Base-by-base conservation (phyloP, 768 basidiomycete species). In the Leucosporidium scottii region DNA sequence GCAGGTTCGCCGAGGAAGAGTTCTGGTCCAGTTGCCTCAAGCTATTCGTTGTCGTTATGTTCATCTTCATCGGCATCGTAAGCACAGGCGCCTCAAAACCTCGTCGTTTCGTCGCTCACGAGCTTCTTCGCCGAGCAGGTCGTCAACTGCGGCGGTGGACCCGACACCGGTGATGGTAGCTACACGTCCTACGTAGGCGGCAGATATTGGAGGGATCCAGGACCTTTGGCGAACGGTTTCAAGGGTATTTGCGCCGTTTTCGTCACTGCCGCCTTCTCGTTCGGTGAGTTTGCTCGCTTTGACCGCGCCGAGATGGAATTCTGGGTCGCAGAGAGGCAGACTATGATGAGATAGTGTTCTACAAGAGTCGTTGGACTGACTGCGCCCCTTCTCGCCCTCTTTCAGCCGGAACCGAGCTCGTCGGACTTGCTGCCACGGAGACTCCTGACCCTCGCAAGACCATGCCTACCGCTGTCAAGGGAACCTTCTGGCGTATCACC, bases 371-470 rank as follows among this genome's bases (percentile, higher is more conserved):
- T n/a, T n/a, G n/a, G n/a, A 10, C 34, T 34, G 34, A 34, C 34
- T n/a, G n/a, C 34, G 34, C 34, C 10, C 10, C 34, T 34, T 34
- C 34, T 34, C 20, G 1, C 36, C 30, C 0, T 28, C 51, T 47
- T 30, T 13, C 59, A 49, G 17, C 72, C 50, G 75, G 74, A n/a
- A 93, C 92, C 0, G 92, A 94, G 78, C 88, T 90, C 71, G 81
- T 96, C 65, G 93, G 91, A 28, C 87, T 96, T 64, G 93, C 93
- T 4, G 93, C 93, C 4, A 91, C 91, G 7, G 93, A 96, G 78
- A 74, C 74, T n/a, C 72, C 74, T n/a, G 91, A 94, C 77, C 93
- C 93, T 1, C 84, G 89, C 0, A 84, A 83, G 69, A 91, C 90
- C 71, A 91, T 96, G 86, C 92, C 91, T 7, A 80, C 84, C 44